These are phyloP conservation scores for Scheffersomyces cryptocercus DNA, from an alignment of 1,139 yeast species.

Conservation along the genomic window DNA sequence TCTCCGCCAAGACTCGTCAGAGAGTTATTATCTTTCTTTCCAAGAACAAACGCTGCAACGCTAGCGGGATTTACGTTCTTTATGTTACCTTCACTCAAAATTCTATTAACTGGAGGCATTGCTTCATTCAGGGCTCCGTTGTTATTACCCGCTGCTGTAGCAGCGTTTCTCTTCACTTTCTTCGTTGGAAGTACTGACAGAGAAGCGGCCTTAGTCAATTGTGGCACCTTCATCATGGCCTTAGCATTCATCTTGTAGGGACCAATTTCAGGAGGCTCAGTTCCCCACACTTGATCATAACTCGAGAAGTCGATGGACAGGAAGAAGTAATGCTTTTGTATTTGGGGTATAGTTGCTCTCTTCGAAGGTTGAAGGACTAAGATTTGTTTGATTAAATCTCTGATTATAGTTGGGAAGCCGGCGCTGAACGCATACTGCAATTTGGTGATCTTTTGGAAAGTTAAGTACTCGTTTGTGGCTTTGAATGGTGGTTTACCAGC, in stretches of 20 bases:
- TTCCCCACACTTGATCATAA: conserved; percentile 65
- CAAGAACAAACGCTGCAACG: conserved; percentile 48
- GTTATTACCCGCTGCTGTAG: conserved; percentile 2
- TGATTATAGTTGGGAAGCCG: conserved; percentile 47
- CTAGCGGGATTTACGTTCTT: conserved; percentile 37
- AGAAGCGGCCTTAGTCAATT: conserved; percentile 28
- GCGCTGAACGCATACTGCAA: conserved; percentile 67
- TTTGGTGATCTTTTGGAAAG: conserved; percentile 67
- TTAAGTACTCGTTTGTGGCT: conserved; percentile 72
- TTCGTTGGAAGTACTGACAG: conserved; percentile 14
- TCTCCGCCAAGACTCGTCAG: conserved; percentile 4
- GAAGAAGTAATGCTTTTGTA: conserved; percentile 68
- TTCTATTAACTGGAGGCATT: conserved; percentile 11
- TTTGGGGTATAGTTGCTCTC: conserved; percentile 38
- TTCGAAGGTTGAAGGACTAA: conserved; percentile 46
- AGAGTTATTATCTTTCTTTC: conserved; percentile 21
- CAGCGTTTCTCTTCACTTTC: conserved; percentile 11
- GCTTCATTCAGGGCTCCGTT: conserved; percentile 4
- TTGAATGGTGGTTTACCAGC: conserved; percentile 82
- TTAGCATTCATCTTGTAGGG: conserved; percentile 63
- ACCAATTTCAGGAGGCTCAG: conserved; percentile 70
- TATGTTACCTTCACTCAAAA: conserved; percentile 17
- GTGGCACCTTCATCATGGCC: conserved; percentile 58
- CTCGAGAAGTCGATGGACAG: conserved; percentile 65
- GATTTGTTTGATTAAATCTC: conserved; percentile 48